Base-by-base conservation (phyloP, 257 asterid species). In the Nicotiana obtusifolia region DNA sequence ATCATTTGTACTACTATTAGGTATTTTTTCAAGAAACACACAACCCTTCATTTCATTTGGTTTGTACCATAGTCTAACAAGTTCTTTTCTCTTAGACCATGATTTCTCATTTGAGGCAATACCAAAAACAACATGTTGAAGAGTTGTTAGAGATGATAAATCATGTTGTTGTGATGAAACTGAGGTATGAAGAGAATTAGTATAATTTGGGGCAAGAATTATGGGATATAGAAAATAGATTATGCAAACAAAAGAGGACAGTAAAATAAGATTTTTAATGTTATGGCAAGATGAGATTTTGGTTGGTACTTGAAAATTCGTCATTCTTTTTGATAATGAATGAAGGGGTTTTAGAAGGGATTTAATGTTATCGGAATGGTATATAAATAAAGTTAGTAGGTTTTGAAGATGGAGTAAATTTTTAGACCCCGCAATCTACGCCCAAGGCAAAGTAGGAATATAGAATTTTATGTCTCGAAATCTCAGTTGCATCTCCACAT, bases 61-160 rank as follows among this genome's bases (percentile, higher is more conserved):
- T 80, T 88, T 88, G 97, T 97, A 94, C 98, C 98, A 94, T 26
- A 89, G 85, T 33, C 81, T 86, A 0, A 90, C 92, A 35, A 87
- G 91, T 35, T 88, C 87, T 76, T 91, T 90, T 54, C 94, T 84
- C 13, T 6, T 86, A 24, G 13, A 20, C 97, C 98, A 94, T 4
- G 97, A 83, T 2, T 83, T 84, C 33, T 84, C 64, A 7, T 83
- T 89, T 5, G 98, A 94, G 64, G 95, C 93, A 30, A 94, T 93
- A 47, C 95, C 97, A n/a, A 94, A 93, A 28, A 94, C 92, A 17
- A 94, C 49, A 30, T 94, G 92, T 31, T 93, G 86, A 8, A 94
- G 89, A 1, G 91, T 85, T 1, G 92, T 90, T 44, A 86, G 61
- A 0, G 94, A 73, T 8, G 90, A 64, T 5, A 61, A 5, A 10